Evolutionary conservation across 495 filamentous ascomycete species (phyloP).

Genomic region (Trichoderma parareesei): DNA sequence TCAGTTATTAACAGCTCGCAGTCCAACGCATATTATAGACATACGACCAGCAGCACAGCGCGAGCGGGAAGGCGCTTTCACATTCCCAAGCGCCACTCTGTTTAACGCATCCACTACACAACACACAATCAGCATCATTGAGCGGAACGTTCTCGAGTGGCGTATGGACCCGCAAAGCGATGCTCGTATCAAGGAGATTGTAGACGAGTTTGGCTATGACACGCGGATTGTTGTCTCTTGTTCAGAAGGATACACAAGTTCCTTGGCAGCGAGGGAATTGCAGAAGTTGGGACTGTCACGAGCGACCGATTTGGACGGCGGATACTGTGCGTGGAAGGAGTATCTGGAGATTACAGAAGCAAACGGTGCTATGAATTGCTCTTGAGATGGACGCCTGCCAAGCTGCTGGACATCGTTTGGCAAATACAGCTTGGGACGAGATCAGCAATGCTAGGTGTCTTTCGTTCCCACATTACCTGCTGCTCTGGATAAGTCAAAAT

Average conservation of each 20-base stretch:
- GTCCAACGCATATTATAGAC: background rate
- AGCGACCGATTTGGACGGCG: background rate
- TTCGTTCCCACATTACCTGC: no score
- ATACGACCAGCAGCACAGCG: background rate
- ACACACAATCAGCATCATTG: background rate
- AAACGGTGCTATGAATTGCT: background rate
- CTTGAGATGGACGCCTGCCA: no score
- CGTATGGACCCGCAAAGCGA: constrained; percentile 1
- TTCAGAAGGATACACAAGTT: background rate
- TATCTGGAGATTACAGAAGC: background rate
- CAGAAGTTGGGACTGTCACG: background rate
- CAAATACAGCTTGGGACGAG: no score
- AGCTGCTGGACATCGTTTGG: no score
- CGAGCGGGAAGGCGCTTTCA: background rate
- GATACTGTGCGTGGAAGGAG: background rate
- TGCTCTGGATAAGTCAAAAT: no score
- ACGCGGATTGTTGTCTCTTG: background rate
- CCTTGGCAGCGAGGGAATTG: background rate
- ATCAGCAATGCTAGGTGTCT: no score
- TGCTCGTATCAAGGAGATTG: background rate
- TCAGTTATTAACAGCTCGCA: background rate
- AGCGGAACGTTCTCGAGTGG: constrained; percentile 5
- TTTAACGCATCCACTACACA: background rate
- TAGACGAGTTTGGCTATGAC: constrained; percentile 5
- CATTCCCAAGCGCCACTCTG: background rate